Evolutionary conservation across 176 grass and related monocot genomes (phyloP).

Genomic region (Musa beccarii): DNA sequence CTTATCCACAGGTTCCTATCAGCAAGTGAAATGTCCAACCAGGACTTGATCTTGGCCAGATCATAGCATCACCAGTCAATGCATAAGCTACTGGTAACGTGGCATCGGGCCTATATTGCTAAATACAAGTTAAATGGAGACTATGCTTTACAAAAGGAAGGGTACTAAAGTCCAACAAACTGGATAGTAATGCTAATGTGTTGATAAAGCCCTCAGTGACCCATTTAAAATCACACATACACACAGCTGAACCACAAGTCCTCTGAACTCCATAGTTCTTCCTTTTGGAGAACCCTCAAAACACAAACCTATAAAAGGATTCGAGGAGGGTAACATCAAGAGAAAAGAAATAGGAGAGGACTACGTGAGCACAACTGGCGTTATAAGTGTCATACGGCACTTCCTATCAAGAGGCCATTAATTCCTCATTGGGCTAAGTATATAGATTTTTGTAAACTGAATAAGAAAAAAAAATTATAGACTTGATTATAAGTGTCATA

Average conservation of each 20-base stretch:
- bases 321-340: constrained; percentile 18
- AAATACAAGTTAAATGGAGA: not conserved
- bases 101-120: constrained; percentile 39
- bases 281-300: constrained; percentile 24
- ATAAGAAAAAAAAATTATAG: not conserved
- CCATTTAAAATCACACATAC: constrained; percentile 80
- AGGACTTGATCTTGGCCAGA: constrained; percentile 42
- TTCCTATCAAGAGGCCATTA: constrained; percentile 62
- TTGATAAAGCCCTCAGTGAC: constrained; percentile 51
- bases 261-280: not conserved
- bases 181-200: not conserved
- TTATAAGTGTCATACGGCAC: constrained; percentile 82
- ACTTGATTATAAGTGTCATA: no score
- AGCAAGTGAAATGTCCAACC: constrained; percentile 38
- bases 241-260: constrained; percentile 30
- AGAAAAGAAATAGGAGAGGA: constrained; percentile 4
- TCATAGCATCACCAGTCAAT: constrained; percentile 59
- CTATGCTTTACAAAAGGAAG: not conserved
- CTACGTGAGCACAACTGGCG: constrained; percentile 28
- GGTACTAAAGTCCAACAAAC: not conserved
- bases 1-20: constrained; percentile 83
- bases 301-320: constrained; percentile 8
- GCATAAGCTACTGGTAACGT: constrained; percentile 54
- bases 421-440: constrained; percentile 29
- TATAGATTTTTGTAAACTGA: not conserved